A percentile compares a stretch with the other conserved stretches of the same genome.
Evolutionary conservation across 2,329 filamentous ascomycete species (phyloP).

Genomic region (Rasamsonia emersonii): DNA sequence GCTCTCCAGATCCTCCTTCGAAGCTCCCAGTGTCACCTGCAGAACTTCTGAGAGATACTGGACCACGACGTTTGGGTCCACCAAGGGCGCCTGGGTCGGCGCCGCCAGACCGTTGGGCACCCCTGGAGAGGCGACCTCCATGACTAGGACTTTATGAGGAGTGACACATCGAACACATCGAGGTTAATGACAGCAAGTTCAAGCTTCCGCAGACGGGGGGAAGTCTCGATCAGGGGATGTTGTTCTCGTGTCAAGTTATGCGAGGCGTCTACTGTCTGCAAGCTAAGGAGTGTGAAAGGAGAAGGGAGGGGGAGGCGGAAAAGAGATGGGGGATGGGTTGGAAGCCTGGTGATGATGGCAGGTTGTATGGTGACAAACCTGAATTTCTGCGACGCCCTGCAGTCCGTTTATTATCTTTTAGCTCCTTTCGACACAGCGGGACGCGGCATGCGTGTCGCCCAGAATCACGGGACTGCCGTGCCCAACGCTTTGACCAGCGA

Average conservation of each 20-base stretch:
- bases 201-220: conserved; percentile 2
- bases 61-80: conserved; percentile 62
- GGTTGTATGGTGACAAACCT: too few relatives aligned
- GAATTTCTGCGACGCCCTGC: too few relatives aligned
- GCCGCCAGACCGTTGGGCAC: conserved; percentile 27
- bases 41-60: conserved; percentile 65
- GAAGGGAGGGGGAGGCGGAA: not conserved
- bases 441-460: conserved; percentile 17
- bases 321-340: not conserved
- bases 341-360: too few relatives aligned
- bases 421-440: conserved; percentile 7
- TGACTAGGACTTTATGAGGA: conserved; percentile 20
- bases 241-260: too few relatives aligned
- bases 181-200: too few relatives aligned
- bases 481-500: too few relatives aligned
- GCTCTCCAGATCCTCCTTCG: conserved; percentile 67
- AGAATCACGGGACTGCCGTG: conserved; percentile 10
- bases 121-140: conserved; percentile 31
- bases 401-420: conserved; percentile 5
- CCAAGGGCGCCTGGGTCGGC: conserved; percentile 22
- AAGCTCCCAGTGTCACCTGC: conserved; percentile 65
- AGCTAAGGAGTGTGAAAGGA: too few relatives aligned
- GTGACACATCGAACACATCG: conserved; percentile 22
- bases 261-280: too few relatives aligned
- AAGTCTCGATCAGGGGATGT: conserved; percentile 1